Base-by-base conservation (phyloP, 2,329 filamentous ascomycete species). In the Aspergillus fumigatus region DNA sequence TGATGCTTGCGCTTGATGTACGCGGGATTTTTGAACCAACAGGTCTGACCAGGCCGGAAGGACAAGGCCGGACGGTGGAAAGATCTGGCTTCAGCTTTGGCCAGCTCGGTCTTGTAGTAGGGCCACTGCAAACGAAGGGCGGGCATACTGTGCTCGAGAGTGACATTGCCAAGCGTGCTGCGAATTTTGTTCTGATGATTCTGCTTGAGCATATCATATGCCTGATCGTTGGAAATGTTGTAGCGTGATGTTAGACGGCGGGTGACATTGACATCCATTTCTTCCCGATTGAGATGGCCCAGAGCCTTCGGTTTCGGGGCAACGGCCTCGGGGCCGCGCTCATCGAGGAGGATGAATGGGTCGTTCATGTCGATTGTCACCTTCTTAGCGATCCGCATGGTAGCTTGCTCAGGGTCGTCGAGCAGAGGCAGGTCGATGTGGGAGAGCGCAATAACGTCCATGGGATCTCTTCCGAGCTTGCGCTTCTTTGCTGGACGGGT, bases 181-280 rank as follows among this genome's bases (percentile, higher is more conserved):
- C 94, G 87, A 59, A 99, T 90, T 75, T 96, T 97, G 80, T 90
- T 92, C 76, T 96, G 91, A 69, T 96, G 92, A 69, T 97, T 97
- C 73, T 96, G 92, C 75, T 97, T 97, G 48, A 99, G 83, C 58
- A 92, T 85, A 69, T 97, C 92, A 72, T 99, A 99, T 1, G 92
- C 92, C 57, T 94, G 89, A 68, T 99, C 94, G 61, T 97, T 97
- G 29, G 92, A 96, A 57, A 95, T 89, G 70, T 97, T 97, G 80
- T 96, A 99, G 45, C 93, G 87, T 63, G 88, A 84, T 40, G 84
- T 84, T 38, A 96, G 82, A 55, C 90, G 86, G 54, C 88, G 88
- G 3, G 87, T 85, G 45, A 91, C 77, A 51, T 86, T 88, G 17
- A 86, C 85, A 83, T 85, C 78, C 86, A 86, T 60, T 83, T 86